Evolutionary conservation across 805 yeast genomes (phyloP), one percentile per base, ranked within the genome.

Genomic region (Priceomyces haplophilus): DNA sequence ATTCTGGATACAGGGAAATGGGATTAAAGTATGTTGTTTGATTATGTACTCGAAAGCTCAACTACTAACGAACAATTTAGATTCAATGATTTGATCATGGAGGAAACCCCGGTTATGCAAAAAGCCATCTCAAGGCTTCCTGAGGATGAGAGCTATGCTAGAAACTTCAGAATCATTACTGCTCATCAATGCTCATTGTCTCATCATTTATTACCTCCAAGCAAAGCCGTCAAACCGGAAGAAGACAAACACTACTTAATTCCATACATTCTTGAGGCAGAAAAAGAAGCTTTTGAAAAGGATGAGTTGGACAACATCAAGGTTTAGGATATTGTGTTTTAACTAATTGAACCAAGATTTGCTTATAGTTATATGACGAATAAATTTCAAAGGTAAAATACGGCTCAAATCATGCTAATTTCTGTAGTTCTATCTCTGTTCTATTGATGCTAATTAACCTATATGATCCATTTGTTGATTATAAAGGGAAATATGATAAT

Each of bases 211-310:
- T 78, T 93, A 58, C 96, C 98, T 58, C 75, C 79, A 49, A 77
- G 78, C 59, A 83, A 91, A 70, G 85, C 83, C 57, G 73, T 87
- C 49, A 79, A 82, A 65, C 79, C 88, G 23, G 87, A 82, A 60
- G 91, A 91, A 49, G 96, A 88, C 66, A 68, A 69, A 44, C 85
- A 85, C 55, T 90, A 89, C 73, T 76, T 93, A 62, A 69, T 86
- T 46, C 97, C 97, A 55, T 86, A 85, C 74, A 73, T 93, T 49
- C 78, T 90, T 61, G 97, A 93, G 76, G 95, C 91, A 48, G 98
- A 93, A 75, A 88, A 87, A 57, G 97, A 88, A 69, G 84, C 82
- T 38, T 75, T 78, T 51, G 99, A 93, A 76, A 88, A 84, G 72
- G 82, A 77, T 49, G 93, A 84, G 61, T 81, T 93, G 61, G 96